Percentiles rank a stretch among this genome's conserved stretches.
These are phyloP conservation scores for Trichosporon sp. DNA, from an alignment of 1,284 basidiomycete genomes.

Conservation along the genomic window DNA sequence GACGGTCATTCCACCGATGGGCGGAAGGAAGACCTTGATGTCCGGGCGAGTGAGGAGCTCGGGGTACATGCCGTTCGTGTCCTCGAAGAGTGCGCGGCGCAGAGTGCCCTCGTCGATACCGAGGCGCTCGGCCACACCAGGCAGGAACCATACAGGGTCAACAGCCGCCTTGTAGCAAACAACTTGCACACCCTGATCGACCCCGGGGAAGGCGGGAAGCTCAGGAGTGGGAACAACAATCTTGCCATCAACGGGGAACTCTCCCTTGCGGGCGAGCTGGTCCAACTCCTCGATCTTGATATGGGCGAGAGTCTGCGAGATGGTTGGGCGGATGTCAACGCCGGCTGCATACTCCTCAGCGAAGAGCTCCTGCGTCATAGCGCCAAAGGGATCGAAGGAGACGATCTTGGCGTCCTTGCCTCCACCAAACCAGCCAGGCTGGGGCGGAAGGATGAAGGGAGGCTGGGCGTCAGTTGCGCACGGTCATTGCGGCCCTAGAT, in stretches of 20 bases:
- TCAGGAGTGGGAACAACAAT: conserved; percentile 59
- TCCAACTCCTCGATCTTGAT: conserved; percentile 68
- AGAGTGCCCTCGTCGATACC: conserved; percentile 79
- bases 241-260: conserved; percentile 73
- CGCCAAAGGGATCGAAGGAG: conserved; percentile 90
- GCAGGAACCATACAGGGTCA: conserved; percentile 90
- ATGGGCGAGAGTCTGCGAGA: conserved; percentile 72
- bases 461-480: conserved; percentile 51
- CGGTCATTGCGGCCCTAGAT: not conserved
- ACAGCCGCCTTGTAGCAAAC: conserved; percentile 63
- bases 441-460: conserved; percentile 72
- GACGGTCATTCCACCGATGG: conserved; percentile 84
- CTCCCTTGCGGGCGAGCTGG: conserved; percentile 64
- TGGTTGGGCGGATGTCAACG: conserved; percentile 79
- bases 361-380: conserved; percentile 77
- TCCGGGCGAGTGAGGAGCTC: conserved; percentile 92
- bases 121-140: conserved; percentile 84
- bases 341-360: conserved; percentile 61
- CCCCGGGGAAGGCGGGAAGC: conserved; percentile 47
- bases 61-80: conserved; percentile 89
- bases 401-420: conserved; percentile 67
- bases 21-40: conserved; percentile 91
- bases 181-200: conserved; percentile 78
- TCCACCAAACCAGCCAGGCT: conserved; percentile 71
- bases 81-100: conserved; percentile 75